Evolutionary conservation across 306 rosid genomes (phyloP), one percentile per base, ranked within the genome.

Genomic region (Malus sieversii): DNA sequence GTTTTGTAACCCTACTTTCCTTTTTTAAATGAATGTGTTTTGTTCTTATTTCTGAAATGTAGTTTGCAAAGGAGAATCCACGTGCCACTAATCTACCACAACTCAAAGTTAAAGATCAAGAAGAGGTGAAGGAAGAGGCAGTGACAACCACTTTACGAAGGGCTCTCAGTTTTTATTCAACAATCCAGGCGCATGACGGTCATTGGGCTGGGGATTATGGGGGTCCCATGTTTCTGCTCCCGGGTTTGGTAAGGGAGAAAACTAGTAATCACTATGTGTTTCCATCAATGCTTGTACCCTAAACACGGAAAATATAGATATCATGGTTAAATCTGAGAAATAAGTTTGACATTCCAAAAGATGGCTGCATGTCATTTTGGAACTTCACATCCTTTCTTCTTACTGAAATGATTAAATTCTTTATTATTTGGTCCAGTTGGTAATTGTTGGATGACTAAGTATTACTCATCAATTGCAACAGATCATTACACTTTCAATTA

Each of bases 191-290:
- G 16, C 60, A 82, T 33, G 86, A 78, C 46, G 83, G 86, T 29
- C 86, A 70, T 32, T 82, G 86, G 86, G 75, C 86, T 20, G 83
- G 86, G 58, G 86, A 82, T 58, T 82, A 82, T 70, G 86, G 86
- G 15, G 86, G 86, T 58, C 78, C 83, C 8, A 82, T 82, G 83
- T 82, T 82, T 75, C 77, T 82, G 59, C 65, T 78, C 58, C 86
- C 86, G 55, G 86, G 86, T 74, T 65, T 82, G 80, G 86, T 82
- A 70, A 64, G 74, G 30, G 32, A 18, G 73, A 66, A 46, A 67
- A 23, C 44, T 55, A 29, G 35, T 46, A 65, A 52, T n/a, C 40
- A 8, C 9, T 6, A 1, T 22, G 32, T 40, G 5, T 35, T 46
- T n/a, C 33, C 15, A n/a, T 11, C 27, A 20, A 23, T 42, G 19